These are phyloP conservation scores for Globisporangium lucens DNA, from an alignment of 352 stramenopile genomes.

Conservation along the genomic window DNA sequence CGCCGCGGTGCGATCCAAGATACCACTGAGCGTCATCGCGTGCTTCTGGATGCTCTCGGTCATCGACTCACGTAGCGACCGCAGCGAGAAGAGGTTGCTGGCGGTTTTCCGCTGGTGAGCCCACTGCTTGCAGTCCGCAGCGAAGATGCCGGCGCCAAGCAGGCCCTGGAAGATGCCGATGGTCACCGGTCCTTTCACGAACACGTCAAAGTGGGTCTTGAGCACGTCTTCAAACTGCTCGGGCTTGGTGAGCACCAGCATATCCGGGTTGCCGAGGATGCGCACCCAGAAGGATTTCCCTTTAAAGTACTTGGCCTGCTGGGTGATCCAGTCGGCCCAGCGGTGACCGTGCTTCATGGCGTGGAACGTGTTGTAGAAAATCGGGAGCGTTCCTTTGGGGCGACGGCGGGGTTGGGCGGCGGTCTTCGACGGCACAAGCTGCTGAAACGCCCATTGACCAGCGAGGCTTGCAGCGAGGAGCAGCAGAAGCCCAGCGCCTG, in stretches of 20 bases:
- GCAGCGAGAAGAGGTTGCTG: constrained; percentile 45
- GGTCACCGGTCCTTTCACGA: not conserved
- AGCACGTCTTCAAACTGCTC: not conserved
- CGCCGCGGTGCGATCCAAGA: not conserved
- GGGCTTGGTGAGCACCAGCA: not conserved
- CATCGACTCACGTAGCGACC: constrained; percentile 41
- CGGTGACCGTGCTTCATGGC: not conserved
- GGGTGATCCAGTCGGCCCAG: constrained; percentile 3
- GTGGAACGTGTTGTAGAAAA: not conserved
- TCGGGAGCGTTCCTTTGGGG: not conserved
- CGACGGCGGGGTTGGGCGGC: not conserved
- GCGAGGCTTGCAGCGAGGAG: not conserved
- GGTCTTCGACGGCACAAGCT: not conserved
- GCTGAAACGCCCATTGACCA: not conserved
- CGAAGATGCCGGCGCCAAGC: constrained; percentile 18
- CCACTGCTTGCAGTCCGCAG: constrained; percentile 31
- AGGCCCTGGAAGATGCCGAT: no score
- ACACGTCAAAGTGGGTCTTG: not conserved
- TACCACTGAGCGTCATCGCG: constrained; percentile 10
- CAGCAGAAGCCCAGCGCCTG: not conserved
- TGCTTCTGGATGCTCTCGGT: not conserved
- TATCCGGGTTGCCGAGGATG: not conserved
- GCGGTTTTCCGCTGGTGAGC: constrained; percentile 46
- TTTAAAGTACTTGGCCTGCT: not conserved
- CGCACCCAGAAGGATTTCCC: not conserved